Conservation (phyloP, 2,329 filamentous ascomycete species). For the Immersiporthe knoxdaviesiana region DNA sequence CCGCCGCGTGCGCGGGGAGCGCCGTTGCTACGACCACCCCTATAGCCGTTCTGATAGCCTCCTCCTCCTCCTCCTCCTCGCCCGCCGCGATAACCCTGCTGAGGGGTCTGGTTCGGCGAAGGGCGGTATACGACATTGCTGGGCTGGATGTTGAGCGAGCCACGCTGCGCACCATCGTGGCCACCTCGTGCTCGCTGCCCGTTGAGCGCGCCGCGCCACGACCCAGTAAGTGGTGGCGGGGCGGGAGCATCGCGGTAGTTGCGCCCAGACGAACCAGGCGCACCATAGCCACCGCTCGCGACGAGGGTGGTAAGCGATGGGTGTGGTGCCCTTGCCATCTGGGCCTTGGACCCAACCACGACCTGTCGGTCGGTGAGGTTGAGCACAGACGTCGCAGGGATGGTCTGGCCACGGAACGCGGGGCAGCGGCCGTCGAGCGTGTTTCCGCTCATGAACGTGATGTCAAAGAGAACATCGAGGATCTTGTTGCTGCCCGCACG, state of each 20-base stretch:
- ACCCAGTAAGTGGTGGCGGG: conserved; percentile 58
- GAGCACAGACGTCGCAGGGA: conserved; percentile 83
- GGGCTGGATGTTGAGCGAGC: conserved; percentile 47
- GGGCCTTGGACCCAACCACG: conserved; percentile 66
- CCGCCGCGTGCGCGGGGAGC: conserved; percentile 29
- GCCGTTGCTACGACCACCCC: conserved; percentile 39
- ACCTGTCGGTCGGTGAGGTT: conserved; percentile 86
- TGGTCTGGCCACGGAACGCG: conserved; percentile 91
- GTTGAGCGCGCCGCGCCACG: conserved; percentile 61
- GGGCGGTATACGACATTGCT: conserved; percentile 58
- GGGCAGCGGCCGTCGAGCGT: conserved; percentile 88
- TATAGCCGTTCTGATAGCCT: conserved; percentile 31
- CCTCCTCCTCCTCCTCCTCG: too few relatives aligned
- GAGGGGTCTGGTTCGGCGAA: conserved; percentile 34
- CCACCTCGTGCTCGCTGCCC: conserved; percentile 48
- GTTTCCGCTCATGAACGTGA: conserved; percentile 95
- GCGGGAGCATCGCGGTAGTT: conserved; percentile 64
- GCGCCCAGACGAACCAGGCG: conserved; percentile 54
- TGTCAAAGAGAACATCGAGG: conserved; percentile 91
- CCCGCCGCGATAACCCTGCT: conserved; percentile 33
- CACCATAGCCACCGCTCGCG: conserved; percentile 45
- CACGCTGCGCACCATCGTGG: conserved; percentile 33
- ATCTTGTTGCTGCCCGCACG: conserved; percentile 81
- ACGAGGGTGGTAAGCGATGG: conserved; percentile 55
- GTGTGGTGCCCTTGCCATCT: conserved; percentile 55